Percentiles rank a stretch among this genome's conserved stretches.
Evolutionary conservation across 2,329 filamentous ascomycete species (phyloP).

Genomic region (Botrytis sinoallii): DNA sequence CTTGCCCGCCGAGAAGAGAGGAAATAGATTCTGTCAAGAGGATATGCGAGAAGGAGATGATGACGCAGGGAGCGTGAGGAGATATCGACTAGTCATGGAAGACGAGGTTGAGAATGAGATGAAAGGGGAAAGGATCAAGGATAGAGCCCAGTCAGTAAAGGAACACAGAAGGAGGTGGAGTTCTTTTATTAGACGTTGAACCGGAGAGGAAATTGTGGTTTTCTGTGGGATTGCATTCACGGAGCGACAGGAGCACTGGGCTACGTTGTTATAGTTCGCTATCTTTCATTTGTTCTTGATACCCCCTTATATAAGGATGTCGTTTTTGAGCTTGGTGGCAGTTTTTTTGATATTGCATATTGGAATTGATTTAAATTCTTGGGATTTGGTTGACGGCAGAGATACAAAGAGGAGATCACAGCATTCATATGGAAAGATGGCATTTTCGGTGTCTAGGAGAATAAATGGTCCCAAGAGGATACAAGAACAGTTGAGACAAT

Average conservation of each 20-base stretch:
- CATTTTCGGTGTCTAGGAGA: background rate
- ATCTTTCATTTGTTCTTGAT: constrained; percentile 12
- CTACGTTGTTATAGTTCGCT: background rate
- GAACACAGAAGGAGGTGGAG: constrained; percentile 10
- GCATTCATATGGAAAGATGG: background rate
- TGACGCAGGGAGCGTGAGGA: constrained; percentile 59
- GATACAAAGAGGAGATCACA: background rate
- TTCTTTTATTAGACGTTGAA: background rate
- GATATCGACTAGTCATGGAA: constrained; percentile 52
- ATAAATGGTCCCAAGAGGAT: background rate
- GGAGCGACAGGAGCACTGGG: background rate
- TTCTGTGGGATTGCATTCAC: background rate
- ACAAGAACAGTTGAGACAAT: background rate
- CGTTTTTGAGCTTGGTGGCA: background rate
- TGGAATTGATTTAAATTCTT: background rate
- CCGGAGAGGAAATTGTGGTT: background rate
- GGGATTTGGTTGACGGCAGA: background rate
- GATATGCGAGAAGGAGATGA: constrained; percentile 23
- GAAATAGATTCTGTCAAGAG: constrained; percentile 53
- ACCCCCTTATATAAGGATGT: background rate
- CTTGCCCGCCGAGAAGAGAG: constrained; percentile 48
- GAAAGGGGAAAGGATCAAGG: background rate
- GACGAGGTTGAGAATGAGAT: constrained; percentile 17
- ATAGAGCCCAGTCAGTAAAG: background rate
- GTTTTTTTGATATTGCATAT: background rate